Percentiles rank a stretch among this genome's conserved stretches.
phyloP scores from a whole-genome alignment of 1,284 basidiomycete genomes.

The Naganishia sp. region DNA sequence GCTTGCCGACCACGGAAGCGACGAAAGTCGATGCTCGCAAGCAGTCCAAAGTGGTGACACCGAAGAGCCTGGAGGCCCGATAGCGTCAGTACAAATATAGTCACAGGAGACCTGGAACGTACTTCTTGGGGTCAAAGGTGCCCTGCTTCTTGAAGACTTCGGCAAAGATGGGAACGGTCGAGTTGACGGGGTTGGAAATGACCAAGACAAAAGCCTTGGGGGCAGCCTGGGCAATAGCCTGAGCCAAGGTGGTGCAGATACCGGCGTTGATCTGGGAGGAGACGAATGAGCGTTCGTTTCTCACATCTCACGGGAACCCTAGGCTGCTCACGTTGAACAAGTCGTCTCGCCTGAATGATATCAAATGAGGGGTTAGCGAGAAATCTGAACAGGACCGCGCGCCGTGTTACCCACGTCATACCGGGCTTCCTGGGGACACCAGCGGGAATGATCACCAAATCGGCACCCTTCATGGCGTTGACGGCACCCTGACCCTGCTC shows the following conservation, averaged over 20 bases:
- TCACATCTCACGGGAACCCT: too few species aligned
- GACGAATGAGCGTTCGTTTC: conserved; percentile 15
- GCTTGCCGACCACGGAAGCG: conserved; percentile 68
- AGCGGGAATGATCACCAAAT: conserved; percentile 93
- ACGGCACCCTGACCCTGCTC: conserved; percentile 54
- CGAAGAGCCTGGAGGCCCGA: conserved; percentile 70
- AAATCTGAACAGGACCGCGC: neutral
- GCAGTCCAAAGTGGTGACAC: conserved; percentile 97
- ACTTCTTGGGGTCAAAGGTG: conserved; percentile 89
- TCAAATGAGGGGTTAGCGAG: neutral
- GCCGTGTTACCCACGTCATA: conserved; percentile 52
- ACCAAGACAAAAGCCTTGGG: conserved; percentile 94
- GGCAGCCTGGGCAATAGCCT: conserved; percentile 75
- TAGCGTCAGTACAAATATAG: neutral
- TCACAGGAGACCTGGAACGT: conserved; percentile 33
- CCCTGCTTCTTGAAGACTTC: conserved; percentile 92
- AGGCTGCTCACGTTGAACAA: conserved; percentile 43
- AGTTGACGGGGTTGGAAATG: conserved; percentile 96
- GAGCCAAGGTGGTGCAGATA: conserved; percentile 90
- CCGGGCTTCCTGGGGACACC: conserved; percentile 96
- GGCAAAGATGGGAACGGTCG: conserved; percentile 94
- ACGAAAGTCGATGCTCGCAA: conserved; percentile 96
- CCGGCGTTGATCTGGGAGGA: conserved; percentile 84
- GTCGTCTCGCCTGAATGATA: conserved; percentile 49
- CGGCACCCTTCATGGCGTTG: conserved; percentile 78